Evolutionary conservation across 345 rosid genomes (phyloP).

Genomic region (Sisymbrium altissimum): DNA sequence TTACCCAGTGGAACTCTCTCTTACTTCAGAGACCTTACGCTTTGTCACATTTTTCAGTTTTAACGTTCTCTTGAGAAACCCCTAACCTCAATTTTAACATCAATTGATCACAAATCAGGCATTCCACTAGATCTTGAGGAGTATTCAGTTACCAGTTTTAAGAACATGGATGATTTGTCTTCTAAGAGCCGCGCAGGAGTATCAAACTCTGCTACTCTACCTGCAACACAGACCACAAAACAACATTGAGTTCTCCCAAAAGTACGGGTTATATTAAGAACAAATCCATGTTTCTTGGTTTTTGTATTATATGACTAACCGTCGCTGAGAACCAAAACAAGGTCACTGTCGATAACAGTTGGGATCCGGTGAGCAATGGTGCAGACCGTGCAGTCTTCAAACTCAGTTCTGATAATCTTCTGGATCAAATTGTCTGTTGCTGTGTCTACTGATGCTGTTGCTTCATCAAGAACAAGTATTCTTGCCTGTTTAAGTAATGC

Average conservation of each 20-base stretch:
- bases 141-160: slow-evolving; percentile 86
- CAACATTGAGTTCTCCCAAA: background rate
- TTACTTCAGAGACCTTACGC: slow-evolving; percentile 23
- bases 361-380: slow-evolving; percentile 99
- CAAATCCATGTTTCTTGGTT: background rate
- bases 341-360: slow-evolving; percentile 95
- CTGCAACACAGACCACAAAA: slow-evolving; percentile 40
- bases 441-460: slow-evolving; percentile 97
- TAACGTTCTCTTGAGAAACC: slow-evolving; percentile 4
- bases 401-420: slow-evolving; percentile 90
- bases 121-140: slow-evolving; percentile 93
- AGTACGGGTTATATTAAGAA: background rate
- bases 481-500: slow-evolving; percentile 89
- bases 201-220: slow-evolving; percentile 91
- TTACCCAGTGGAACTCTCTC: background rate
- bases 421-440: slow-evolving; percentile 98
- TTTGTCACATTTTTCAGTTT: slow-evolving; percentile 16
- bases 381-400: slow-evolving; percentile 87
- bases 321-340: slow-evolving; percentile 92
- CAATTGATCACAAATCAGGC: slow-evolving; percentile 60
- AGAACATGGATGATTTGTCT: slow-evolving; percentile 91
- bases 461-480: slow-evolving; percentile 96
- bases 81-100: background rate
- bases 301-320: slow-evolving; percentile 44
- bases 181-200: slow-evolving; percentile 74